Evolutionary conservation across 2,329 filamentous ascomycete species (phyloP), one percentile per base, ranked within the genome.

Genomic region (Xylaria sp.): DNA sequence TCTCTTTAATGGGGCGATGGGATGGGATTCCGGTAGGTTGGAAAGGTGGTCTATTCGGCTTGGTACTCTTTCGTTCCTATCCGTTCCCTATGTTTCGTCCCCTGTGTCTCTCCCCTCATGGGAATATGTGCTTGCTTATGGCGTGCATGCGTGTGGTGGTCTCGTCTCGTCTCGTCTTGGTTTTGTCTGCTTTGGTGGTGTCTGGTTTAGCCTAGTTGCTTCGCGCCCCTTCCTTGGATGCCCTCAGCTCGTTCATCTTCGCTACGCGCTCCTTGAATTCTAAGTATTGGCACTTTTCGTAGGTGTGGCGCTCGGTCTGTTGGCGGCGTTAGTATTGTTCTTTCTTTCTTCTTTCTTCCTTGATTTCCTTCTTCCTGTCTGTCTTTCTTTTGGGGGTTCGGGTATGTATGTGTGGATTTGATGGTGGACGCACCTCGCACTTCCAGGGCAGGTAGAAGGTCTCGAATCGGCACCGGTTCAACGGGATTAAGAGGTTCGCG

Each of bases 231-330:
- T 79, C 85, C 84, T 95, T 96, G 62, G 90, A 86, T 67, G 86
- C 92, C 73, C 92, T 85, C 73, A 99, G 79, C 81, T 99, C 92
- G 71, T 97, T 87, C 94, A 99, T 99, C 87, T 96, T 97, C 73
- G 89, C 91, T 66, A 99, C 94, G 60, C 94, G 87, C 83, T 93
- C 91, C 86, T 96, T 96, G 83, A 99, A 99, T 76, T 97, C 94
- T 66, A 90, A 90, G 78, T 99, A 99, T 74, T 99, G 94, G 85
- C 94, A 99, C 77, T 97, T 97, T 76, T 99, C 94, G 82, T 99
- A 99, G 72, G 87, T 89, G 79, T 99, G 94, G 80, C 94, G 84
- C 82, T 99, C 94, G 76, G 92, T 87, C 94, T 97, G 73, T 0
- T 30, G 1, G 4, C 4, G 1, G 4, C 5, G 23, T 30, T 5